These are phyloP conservation scores for Citrus sp. DNA, from an alignment of 345 rosid species.

Conservation along the genomic window DNA sequence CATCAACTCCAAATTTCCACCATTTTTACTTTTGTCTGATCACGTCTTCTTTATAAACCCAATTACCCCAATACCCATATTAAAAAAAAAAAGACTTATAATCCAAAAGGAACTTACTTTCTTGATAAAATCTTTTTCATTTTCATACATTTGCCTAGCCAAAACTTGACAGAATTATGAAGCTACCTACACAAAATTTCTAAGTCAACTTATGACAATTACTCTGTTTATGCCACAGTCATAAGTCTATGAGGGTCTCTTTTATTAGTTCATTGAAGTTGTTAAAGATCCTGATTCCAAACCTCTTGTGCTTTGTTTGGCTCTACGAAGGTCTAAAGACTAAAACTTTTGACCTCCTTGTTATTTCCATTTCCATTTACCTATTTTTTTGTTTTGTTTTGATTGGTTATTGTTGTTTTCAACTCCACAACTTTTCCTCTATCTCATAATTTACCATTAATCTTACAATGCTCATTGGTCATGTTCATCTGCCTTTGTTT, in stretches of 20 bases:
- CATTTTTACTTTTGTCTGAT: no score
- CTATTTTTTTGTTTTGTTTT: neutral
- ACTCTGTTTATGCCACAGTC: conserved; percentile 66
- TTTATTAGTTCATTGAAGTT: conserved; percentile 82
- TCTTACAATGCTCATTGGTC: neutral
- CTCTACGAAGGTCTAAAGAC: conserved; percentile 62
- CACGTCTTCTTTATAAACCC: no score
- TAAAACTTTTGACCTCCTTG: neutral
- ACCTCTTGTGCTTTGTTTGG: conserved; percentile 76
- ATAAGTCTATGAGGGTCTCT: conserved; percentile 60
- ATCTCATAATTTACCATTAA: neutral
- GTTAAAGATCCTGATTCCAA: conserved; percentile 66
- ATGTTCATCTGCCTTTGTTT: no score
- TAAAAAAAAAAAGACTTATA: neutral
- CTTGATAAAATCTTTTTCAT: neutral
- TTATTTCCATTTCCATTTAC: neutral
- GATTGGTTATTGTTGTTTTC: neutral
- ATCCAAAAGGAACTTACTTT: neutral
- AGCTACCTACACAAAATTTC: conserved; percentile 65
- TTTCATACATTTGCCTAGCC: conserved; percentile 35
- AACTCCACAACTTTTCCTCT: neutral
- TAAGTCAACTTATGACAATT: conserved; percentile 61
- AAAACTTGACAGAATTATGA: conserved; percentile 51
- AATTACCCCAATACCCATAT: no score
- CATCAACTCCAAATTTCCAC: no score